These are phyloP conservation scores for Blastobotrys muscicola DNA, from an alignment of 805 yeast species.

Conservation along the genomic window DNA sequence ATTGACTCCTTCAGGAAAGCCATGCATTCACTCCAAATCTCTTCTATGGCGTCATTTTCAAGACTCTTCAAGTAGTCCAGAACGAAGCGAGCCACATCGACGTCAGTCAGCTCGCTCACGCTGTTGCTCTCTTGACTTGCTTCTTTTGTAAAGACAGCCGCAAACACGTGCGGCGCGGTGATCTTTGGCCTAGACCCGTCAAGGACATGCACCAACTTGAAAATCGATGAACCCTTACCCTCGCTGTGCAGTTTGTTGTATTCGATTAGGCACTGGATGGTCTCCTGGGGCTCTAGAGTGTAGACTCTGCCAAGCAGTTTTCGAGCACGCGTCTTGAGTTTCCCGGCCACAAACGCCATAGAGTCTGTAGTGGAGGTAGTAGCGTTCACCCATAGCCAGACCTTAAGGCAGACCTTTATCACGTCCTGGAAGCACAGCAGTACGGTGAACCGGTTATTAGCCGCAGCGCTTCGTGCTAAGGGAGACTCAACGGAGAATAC, in stretches of 20 bases:
- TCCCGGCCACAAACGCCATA: constrained; percentile 39
- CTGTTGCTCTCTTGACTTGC: neutral
- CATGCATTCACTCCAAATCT: constrained; percentile 55
- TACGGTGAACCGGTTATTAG: constrained; percentile 45
- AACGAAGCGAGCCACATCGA: constrained; percentile 42
- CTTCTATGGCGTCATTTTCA: constrained; percentile 71
- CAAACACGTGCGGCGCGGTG: constrained; percentile 60
- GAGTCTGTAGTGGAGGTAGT: constrained; percentile 25
- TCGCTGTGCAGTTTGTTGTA: constrained; percentile 20
- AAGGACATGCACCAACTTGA: constrained; percentile 61
- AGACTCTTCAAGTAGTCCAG: constrained; percentile 53
- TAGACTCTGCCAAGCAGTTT: constrained; percentile 55
- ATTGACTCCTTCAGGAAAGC: constrained; percentile 34
- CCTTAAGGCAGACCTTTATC: constrained; percentile 41
- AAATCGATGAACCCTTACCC: constrained; percentile 27
- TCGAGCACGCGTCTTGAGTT: constrained; percentile 61
- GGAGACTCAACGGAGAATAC: constrained; percentile 69
- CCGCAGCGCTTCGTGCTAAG: constrained; percentile 37
- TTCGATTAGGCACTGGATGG: constrained; percentile 53
- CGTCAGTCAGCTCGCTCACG: constrained; percentile 34
- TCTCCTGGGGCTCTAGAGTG: constrained; percentile 61
- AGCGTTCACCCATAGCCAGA: constrained; percentile 56
- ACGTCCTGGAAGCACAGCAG: constrained; percentile 58
- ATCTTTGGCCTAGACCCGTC: constrained; percentile 77
- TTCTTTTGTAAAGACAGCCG: constrained; percentile 36